These are phyloP conservation scores for Talaromyces stipitatus DNA, from an alignment of 495 filamentous ascomycete genomes.

Conservation along the genomic window DNA sequence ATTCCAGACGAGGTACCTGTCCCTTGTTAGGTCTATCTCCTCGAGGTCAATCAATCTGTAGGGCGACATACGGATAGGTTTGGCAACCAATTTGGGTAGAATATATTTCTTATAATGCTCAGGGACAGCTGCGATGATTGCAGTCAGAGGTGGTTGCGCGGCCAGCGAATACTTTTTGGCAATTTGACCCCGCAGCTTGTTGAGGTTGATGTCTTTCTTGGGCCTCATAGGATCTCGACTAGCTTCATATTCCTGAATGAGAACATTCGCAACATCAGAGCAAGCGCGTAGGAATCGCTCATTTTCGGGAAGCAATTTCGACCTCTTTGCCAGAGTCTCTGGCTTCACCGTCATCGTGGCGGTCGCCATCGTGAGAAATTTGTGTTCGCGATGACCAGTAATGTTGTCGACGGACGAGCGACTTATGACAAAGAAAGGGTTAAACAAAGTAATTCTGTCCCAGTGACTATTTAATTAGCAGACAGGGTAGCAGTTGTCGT, in stretches of 20 bases:
- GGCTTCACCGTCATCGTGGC: constrained; percentile 52
- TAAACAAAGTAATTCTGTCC: not conserved
- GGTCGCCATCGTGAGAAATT: constrained; percentile 47
- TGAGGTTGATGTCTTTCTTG: constrained; percentile 86
- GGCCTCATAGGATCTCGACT: constrained; percentile 60
- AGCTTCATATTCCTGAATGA: constrained; percentile 88
- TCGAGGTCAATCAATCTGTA: not conserved
- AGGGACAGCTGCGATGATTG: constrained; percentile 94
- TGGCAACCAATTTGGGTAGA: constrained; percentile 87
- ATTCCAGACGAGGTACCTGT: constrained; percentile 87
- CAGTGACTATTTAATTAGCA: not conserved
- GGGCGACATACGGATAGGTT: constrained; percentile 71
- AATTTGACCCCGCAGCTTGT: constrained; percentile 76
- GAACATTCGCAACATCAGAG: constrained; percentile 84
- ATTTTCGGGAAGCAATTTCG: constrained; percentile 78
- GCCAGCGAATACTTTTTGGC: constrained; percentile 84
- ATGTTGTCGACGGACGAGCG: not conserved
- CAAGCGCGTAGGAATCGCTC: constrained; percentile 90
- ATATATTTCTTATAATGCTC: constrained; percentile 99
- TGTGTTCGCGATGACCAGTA: not conserved
- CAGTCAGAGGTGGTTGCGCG: constrained; percentile 82
- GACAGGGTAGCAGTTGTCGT: not conserved
- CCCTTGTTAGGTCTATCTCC: constrained; percentile 15
- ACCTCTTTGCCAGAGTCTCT: constrained; percentile 40
- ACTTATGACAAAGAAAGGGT: not conserved